Conservation (phyloP, 345 rosid genomes). For the Conringia planisiliqua region DNA sequence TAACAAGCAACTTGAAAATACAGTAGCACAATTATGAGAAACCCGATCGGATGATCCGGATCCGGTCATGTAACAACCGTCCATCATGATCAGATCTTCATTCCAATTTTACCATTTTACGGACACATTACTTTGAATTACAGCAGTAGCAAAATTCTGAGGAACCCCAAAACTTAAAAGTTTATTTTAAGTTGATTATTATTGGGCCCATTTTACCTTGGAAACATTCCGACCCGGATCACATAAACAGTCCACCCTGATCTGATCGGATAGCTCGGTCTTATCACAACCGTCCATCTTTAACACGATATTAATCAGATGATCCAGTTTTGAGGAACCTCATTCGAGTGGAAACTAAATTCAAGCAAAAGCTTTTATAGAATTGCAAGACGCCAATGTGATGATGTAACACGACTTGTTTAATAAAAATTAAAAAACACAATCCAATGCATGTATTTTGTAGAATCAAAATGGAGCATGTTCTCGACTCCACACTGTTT, state of each 20-base stretch:
- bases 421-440: not conserved
- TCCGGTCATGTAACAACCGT: not conserved
- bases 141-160: too few species aligned
- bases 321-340: not conserved
- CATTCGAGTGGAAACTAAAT: not conserved
- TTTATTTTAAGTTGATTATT: too few species aligned
- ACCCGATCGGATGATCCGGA: not conserved
- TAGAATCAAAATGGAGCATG: not conserved
- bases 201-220: too few species aligned
- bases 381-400: not conserved
- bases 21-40: not conserved
- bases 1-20: not conserved
- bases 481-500: not conserved
- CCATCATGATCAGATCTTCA: not conserved
- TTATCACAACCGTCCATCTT: not conserved
- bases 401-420: not conserved
- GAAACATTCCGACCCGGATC: not conserved
- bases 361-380: not conserved
- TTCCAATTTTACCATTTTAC: too few species aligned
- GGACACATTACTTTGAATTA: too few species aligned
- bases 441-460: constrained; percentile 9
- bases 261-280: not conserved
- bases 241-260: not conserved
- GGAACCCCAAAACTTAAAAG: too few species aligned
- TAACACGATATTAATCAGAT: not conserved